These are phyloP conservation scores for Albugo laibachii DNA, from an alignment of 352 stramenopile genomes.

Conservation along the genomic window DNA sequence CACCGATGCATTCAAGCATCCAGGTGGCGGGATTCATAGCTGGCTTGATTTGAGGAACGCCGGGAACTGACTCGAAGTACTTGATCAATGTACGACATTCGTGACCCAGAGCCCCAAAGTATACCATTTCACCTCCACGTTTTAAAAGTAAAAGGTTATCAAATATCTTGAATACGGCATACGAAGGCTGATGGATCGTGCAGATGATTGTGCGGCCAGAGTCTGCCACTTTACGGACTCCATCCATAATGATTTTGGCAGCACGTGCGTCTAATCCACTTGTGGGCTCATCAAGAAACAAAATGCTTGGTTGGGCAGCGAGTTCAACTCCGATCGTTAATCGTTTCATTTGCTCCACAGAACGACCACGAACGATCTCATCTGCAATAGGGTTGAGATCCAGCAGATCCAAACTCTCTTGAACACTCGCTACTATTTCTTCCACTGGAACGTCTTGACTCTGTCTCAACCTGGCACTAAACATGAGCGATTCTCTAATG, in stretches of 20 bases:
- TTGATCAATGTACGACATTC: conserved; percentile 19
- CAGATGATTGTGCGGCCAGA: conserved; percentile 75
- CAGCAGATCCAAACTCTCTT: conserved; percentile 77
- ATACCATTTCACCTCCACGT: conserved; percentile 64
- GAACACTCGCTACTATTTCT: conserved; percentile 17
- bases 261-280: conserved; percentile 42
- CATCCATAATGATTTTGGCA: conserved; percentile 42
- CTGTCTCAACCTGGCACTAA: conserved; percentile 69
- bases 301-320: conserved; percentile 19
- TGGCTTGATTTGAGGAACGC: conserved; percentile 18
- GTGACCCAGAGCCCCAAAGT: conserved; percentile 57
- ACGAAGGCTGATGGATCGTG: conserved; percentile 86
- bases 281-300: conserved; percentile 39
- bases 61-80: conserved; percentile 39
- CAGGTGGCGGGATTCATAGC: conserved; percentile 13
- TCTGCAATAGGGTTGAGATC: conserved; percentile 27
- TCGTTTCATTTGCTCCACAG: conserved; percentile 24
- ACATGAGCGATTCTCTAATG: conserved; percentile 76
- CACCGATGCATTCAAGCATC: conserved; percentile 3
- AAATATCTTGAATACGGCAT: conserved; percentile 67
- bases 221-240: conserved; percentile 29
- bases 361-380: conserved; percentile 18
- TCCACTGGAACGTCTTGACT: conserved; percentile 6
- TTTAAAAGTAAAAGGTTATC: conserved; percentile 72
- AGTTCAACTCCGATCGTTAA: conserved; percentile 27